Evolutionary conservation across 2,329 filamentous ascomycete species (phyloP), one percentile per base, ranked within the genome.

Genomic region (Fusarium sp.): DNA sequence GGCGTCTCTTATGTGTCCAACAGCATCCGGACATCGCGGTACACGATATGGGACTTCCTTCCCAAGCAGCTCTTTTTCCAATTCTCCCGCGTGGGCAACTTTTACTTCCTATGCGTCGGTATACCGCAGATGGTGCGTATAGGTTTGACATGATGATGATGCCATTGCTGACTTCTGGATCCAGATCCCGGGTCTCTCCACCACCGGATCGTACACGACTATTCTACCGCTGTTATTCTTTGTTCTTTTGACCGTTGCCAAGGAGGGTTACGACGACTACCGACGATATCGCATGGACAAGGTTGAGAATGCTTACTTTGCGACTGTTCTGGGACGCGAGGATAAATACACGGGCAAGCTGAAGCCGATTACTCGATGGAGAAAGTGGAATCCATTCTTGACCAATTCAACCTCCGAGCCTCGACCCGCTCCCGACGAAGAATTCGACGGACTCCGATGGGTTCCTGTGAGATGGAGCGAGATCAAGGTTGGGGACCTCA

Each of bases 221-320:
- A 90, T 94, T 70, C 83, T 94, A 31, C 92, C 92, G 0, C 81
- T 94, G 23, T 77, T 92, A 65, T 92, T 94, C 78, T 94, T 94
- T 77, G 92, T 97, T 41, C 84, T 90, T 37, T 85, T 97, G 62
- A 96, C 94, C 0, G 92, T 97, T 74, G 86, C 86, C 30, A 97
- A 97, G 77, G 94, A 97, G 81, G 94, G 94, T 0, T 96, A 94
- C 73, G 94, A 97, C 77, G 94, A 97, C 78, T 90, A 92, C 74
- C 89, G 92, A 73, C 87, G 94, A 65, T 92, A 96, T 79, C 88
- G 92, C 15, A 84, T 97, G 48, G 94, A 97, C 76, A 94, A 91
- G 74, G 88, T 92, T 23, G 94, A 97, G 79, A 97, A 97, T 76
- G 85, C 86, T 4, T 82, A 84, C 51, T 79, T 82, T 10, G 83